These are phyloP conservation scores for Rhynchosporium secalis DNA, from an alignment of 2,329 filamentous ascomycete species.

Conservation along the genomic window DNA sequence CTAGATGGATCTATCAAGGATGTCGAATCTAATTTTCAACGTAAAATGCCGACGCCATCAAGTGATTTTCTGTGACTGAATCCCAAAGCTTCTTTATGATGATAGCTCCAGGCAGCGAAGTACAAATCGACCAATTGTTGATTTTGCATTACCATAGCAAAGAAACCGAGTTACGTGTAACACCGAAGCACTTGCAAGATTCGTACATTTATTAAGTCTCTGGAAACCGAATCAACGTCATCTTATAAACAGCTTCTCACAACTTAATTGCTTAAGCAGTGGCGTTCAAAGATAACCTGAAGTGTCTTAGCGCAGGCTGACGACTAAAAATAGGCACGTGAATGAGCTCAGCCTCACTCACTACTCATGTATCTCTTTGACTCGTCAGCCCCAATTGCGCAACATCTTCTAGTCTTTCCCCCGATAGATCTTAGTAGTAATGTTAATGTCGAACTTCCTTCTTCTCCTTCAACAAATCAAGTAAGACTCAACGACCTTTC, in stretches of 20 bases:
- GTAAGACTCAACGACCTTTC: constrained; percentile 18
- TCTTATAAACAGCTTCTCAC: not conserved
- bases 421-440: constrained; percentile 3
- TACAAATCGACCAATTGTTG: too few relatives aligned
- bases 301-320: constrained; percentile 1
- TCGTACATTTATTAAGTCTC: not conserved
- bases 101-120: too few relatives aligned
- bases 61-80: not conserved
- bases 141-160: too few relatives aligned
- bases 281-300: not conserved
- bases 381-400: constrained; percentile 28
- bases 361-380: constrained; percentile 21
- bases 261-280: not conserved
- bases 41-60: not conserved
- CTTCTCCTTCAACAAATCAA: constrained; percentile 12
- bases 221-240: not conserved
- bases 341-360: constrained; percentile 30
- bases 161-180: too few relatives aligned
- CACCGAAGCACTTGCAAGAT: too few relatives aligned
- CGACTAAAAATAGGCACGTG: constrained; percentile 1
- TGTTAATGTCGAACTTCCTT: constrained; percentile 20
- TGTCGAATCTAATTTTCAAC: constrained; percentile 13
- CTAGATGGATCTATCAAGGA: constrained; percentile 18
- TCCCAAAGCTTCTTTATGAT: too few relatives aligned
- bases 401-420: not conserved